phyloP scores from a whole-genome alignment of 2,329 filamentous ascomycete species.

The Penicillium sp. region DNA sequence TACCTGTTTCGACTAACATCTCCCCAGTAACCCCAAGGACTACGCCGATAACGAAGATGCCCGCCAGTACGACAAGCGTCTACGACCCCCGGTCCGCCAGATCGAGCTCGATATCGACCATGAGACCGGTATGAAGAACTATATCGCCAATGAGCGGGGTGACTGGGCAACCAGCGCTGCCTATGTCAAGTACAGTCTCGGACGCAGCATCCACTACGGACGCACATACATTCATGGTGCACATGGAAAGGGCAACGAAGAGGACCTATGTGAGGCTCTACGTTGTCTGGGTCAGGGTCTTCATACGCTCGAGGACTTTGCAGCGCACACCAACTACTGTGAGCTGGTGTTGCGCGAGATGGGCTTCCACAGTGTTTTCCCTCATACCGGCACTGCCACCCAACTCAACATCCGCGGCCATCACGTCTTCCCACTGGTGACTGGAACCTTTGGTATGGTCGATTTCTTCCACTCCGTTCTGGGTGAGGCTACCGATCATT shows the following conservation, averaged over 20 bases:
- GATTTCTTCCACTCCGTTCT: conserved; percentile 77
- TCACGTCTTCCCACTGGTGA: conserved; percentile 68
- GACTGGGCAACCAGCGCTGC: conserved; percentile 85
- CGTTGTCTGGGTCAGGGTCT: conserved; percentile 70
- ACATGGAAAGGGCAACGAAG: conserved; percentile 58
- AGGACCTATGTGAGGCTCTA: conserved; percentile 74
- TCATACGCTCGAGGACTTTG: conserved; percentile 73
- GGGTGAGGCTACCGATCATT: conserved; percentile 74
- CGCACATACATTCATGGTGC: conserved; percentile 63
- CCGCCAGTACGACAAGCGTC: conserved; percentile 65
- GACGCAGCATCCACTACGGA: conserved; percentile 70
- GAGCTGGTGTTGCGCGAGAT: conserved; percentile 71
- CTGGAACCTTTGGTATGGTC: conserved; percentile 68
- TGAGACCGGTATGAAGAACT: conserved; percentile 96
- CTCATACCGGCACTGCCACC: conserved; percentile 64
- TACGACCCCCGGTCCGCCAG: conserved; percentile 71
- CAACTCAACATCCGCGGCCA: conserved; percentile 62
- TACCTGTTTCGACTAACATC: conserved; percentile 32
- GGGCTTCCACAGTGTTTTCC: conserved; percentile 63
- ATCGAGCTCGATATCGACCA: conserved; percentile 68
- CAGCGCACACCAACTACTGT: conserved; percentile 77
- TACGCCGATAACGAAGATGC: conserved; percentile 87
- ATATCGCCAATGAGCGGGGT: conserved; percentile 86
- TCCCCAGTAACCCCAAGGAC: conserved; percentile 66
- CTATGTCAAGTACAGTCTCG: conserved; percentile 71